Base-by-base conservation (phyloP, 2,329 filamentous ascomycete species). In the Neonectria sp. region DNA sequence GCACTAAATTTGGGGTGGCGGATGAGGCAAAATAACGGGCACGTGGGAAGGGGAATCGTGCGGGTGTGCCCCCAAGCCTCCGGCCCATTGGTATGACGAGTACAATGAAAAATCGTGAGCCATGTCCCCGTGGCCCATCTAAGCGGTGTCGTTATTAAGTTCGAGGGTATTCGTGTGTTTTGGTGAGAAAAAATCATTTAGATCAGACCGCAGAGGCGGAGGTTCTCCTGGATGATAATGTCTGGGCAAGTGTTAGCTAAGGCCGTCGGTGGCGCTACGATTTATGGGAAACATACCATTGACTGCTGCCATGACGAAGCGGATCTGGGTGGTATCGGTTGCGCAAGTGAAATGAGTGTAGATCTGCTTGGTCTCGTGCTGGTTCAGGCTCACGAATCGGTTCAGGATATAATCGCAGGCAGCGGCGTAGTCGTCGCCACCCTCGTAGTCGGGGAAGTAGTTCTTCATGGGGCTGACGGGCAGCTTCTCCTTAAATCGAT, bases 331-430 rank as follows among this genome's bases (percentile, higher is more conserved):
- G 35, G 96, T 99, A 81, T 99, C 96, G 55, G 96, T 99, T 68
- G 96, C 96, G 82, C 96, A 98, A 57, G 96, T 99, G 85, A 99
- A 99, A 84, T 98, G 96, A 67, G 96, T 99, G 88, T 99, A 99
- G 82, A 99, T 98, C 83, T 99, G 96, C 88, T 99, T 99, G 62
- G 95, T 97, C 86, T 98, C 96, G 82, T 98, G 95, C 84, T 98
- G 96, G 86, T 99, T 99, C 80, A 99, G 87, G 80, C 93, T 96
- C 77, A 98, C 96, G 83, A 99, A 99, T 80, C 96, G 91, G 89
- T 98, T 98, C 70, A 99, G 90, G 78, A 99, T 98, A 85, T 99
- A 99, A 83, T 99, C 95, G 85, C 96, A 99, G 43, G 96, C 96
- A 58, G 94, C 93, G 46, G 93, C 92, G 79, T 99, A 99, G 83